Evolutionary conservation across 371 early-diverging fungal species (phyloP), one percentile per base, ranked within the genome.

Genomic region (Mucor irregularis): DNA sequence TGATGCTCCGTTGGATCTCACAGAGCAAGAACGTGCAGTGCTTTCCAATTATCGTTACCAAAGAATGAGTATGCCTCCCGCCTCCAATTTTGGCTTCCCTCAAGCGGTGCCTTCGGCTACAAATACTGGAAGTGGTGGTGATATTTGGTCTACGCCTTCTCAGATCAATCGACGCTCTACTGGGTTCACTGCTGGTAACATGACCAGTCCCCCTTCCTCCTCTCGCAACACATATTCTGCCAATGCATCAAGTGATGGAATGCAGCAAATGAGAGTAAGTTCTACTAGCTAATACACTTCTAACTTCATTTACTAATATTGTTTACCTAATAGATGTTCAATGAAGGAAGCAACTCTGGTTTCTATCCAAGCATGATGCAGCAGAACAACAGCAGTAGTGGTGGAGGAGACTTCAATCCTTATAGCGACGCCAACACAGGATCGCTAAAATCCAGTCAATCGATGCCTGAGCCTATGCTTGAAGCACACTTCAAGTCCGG

Each of bases 1-100:
- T 60, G 73, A 75, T 61, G 59, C 59, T 4, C 62, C 62, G 0
- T 50, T 61, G 31, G 58, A 58, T 5, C 17, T 58, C 21, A 56
- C 62, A 19, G 56, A 56, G 5, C 62, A 61, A 33, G 62, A 61
- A 21, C 49, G 62, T 21, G 51, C 26, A 1, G 46, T 58, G 4
- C 13, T 58, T 1, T 46, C 44, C 3, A 56, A 46, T 25, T 61
- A 61, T 25, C 49, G 62, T 11, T 61, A 61, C n/a, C 62, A 55
- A 22, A 31, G 62, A 14, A 61, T 61, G 56, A 50, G 39, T 14
- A 61, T 61, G 45, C 62, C 62, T 26, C 56, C 62, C 46, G 4
- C 45, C 9, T 14, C 50, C 1, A 61, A 46, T 34, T 61, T 61
- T 46, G 56, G 60, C 4, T 60, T 60, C 17, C 49, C 53, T n/a